phyloP scores from a whole-genome alignment of 2,329 filamentous ascomycete species.

The Penicillium brasilianum region DNA sequence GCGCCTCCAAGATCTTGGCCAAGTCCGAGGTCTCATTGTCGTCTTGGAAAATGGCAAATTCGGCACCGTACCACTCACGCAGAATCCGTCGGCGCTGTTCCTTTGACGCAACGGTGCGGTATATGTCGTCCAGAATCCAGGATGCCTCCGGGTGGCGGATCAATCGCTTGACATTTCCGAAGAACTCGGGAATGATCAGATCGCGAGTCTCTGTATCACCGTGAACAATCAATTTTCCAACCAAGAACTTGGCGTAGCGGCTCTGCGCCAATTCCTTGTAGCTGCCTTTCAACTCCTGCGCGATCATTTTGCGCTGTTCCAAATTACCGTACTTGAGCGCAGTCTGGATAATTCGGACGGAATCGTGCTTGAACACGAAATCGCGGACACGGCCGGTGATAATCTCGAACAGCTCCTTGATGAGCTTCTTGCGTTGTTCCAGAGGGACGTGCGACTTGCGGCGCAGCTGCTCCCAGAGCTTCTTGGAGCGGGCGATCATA shows the following conservation, averaged over 20 bases:
- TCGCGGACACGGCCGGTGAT: slow-evolving; percentile 91
- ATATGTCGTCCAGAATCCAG: slow-evolving; percentile 98
- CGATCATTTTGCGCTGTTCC: slow-evolving; percentile 84
- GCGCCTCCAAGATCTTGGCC: slow-evolving; percentile 71
- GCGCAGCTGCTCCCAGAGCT: slow-evolving; percentile 93
- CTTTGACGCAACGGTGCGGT: slow-evolving; percentile 82
- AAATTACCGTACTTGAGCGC: slow-evolving; percentile 92
- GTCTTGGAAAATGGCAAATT: slow-evolving; percentile 81
- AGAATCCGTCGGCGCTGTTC: slow-evolving; percentile 84
- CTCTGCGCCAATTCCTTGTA: slow-evolving; percentile 88
- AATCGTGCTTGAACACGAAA: slow-evolving; percentile 98
- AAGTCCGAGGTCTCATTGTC: slow-evolving; percentile 66
- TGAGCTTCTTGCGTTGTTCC: slow-evolving; percentile 84
- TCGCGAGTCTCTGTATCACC: slow-evolving; percentile 86
- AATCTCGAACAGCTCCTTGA: slow-evolving; percentile 88
- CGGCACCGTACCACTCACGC: slow-evolving; percentile 94
- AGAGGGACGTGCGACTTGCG: slow-evolving; percentile 91
- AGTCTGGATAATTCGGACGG: slow-evolving; percentile 94
- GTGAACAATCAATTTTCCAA: slow-evolving; percentile 94
- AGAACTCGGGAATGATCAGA: slow-evolving; percentile 91
- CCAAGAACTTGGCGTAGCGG: slow-evolving; percentile 95
- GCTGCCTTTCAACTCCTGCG: slow-evolving; percentile 80
- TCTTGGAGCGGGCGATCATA: slow-evolving; percentile 85
- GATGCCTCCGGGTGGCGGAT: slow-evolving; percentile 96
- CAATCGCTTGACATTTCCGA: slow-evolving; percentile 86